Percentiles rank a stretch among this genome's conserved stretches.
These are phyloP conservation scores for Aegilops longissima DNA, from an alignment of 176 grass and related monocot genomes.

Conservation along the genomic window DNA sequence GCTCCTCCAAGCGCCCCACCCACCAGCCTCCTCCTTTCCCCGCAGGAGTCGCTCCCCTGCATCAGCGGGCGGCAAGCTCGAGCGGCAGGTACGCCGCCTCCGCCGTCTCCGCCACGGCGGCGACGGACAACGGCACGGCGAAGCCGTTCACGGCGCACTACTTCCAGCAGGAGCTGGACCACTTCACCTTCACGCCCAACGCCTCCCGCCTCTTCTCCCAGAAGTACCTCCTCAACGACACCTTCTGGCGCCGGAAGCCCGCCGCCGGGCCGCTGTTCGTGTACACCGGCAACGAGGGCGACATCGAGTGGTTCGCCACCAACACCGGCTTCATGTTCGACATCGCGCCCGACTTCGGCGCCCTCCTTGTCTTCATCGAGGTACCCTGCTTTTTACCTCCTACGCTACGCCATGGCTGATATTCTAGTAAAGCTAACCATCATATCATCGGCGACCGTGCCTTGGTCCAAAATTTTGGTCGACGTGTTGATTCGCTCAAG, in stretches of 20 bases:
- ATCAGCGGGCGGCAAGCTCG: not conserved
- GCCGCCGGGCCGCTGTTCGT: constrained; percentile 66
- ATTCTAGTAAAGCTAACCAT: not conserved
- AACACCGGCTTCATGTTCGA: constrained; percentile 95
- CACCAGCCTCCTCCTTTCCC: not conserved
- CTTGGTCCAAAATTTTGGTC: not conserved
- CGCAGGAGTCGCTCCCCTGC: not conserved
- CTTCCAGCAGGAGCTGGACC: constrained; percentile 92
- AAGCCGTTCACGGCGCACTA: constrained; percentile 71
- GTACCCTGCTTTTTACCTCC: constrained; percentile 5
- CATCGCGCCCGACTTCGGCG: constrained; percentile 68
- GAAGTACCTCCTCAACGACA: constrained; percentile 90
- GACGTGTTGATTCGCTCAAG: not conserved
- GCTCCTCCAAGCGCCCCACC: not conserved
- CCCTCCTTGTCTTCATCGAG: constrained; percentile 97
- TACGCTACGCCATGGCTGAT: not conserved
- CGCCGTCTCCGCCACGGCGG: not conserved
- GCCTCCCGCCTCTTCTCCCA: constrained; percentile 62
- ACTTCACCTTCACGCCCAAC: constrained; percentile 94
- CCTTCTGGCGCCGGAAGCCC: constrained; percentile 54
- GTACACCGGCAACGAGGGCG: constrained; percentile 89
- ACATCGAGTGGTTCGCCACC: constrained; percentile 83
- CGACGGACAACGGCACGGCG: not conserved
- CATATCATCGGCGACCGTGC: not conserved
- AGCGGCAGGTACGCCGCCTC: not conserved